phyloP scores from a whole-genome alignment of 2,329 filamentous ascomycete species.

The Xylaria sp. region DNA sequence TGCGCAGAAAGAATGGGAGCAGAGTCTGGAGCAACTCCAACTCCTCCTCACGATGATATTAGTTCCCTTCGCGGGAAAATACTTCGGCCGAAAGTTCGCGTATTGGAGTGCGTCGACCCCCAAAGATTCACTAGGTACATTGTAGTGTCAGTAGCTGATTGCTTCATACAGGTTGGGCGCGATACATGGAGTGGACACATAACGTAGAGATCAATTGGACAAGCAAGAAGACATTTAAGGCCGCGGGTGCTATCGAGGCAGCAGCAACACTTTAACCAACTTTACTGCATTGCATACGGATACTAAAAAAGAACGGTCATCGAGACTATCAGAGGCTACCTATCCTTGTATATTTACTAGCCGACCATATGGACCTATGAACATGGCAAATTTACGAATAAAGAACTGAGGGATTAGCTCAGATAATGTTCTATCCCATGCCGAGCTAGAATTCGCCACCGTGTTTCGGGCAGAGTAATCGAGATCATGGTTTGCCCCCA shows the following conservation, averaged over 20 bases:
- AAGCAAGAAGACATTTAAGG: slow-evolving; percentile 71
- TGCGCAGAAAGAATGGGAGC: slow-evolving; percentile 94
- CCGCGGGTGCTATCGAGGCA: slow-evolving; percentile 70
- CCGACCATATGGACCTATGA: neutral
- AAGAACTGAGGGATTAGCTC: neutral
- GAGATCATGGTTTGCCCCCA: too few species aligned
- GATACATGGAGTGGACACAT: slow-evolving; percentile 96
- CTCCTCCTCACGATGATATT: slow-evolving; percentile 93
- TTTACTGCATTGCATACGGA: neutral
- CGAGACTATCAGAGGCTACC: neutral
- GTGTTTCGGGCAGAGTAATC: too few species aligned
- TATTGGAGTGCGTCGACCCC: slow-evolving; percentile 83
- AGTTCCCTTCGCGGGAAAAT: slow-evolving; percentile 94
- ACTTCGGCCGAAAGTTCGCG: slow-evolving; percentile 91
- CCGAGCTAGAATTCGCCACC: neutral
- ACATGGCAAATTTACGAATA: neutral
- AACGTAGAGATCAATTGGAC: slow-evolving; percentile 75
- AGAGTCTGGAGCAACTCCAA: slow-evolving; percentile 92
- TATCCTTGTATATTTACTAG: slow-evolving; percentile 8
- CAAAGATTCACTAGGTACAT: neutral
- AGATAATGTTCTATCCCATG: neutral
- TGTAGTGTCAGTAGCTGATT: slow-evolving; percentile 25
- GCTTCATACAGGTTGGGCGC: slow-evolving; percentile 77
- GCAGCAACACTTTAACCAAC: slow-evolving; percentile 58
- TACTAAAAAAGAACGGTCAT: neutral